These are phyloP conservation scores for Ceratocystis cacaofunesta DNA, from an alignment of 2,329 filamentous ascomycete genomes.

Conservation along the genomic window DNA sequence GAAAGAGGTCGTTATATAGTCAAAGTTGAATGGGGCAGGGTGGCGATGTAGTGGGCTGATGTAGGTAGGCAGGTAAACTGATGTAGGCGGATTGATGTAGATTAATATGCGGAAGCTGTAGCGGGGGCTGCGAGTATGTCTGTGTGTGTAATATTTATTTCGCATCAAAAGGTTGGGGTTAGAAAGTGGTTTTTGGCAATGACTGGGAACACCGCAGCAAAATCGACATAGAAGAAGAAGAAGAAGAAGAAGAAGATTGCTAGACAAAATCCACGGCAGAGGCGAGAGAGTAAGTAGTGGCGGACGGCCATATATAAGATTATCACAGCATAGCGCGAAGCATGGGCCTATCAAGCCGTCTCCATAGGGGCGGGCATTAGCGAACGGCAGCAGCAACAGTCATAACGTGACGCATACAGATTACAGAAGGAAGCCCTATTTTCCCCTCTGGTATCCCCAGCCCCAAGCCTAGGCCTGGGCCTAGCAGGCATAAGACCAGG, in stretches of 20 bases:
- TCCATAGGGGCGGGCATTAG: too few relatives aligned
- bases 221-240: background rate
- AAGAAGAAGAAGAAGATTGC: background rate
- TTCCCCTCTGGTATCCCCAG: background rate
- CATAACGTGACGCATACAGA: conserved; percentile 1
- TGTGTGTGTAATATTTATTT: too few relatives aligned
- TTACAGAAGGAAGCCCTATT: background rate
- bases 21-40: too few relatives aligned
- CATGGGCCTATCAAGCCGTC: background rate
- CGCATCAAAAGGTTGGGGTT: too few relatives aligned
- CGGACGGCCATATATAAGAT: background rate
- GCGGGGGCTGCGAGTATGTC: too few relatives aligned
- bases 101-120: too few relatives aligned
- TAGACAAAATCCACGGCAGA: background rate
- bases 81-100: too few relatives aligned
- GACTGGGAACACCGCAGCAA: too few relatives aligned
- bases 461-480: background rate
- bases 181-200: too few relatives aligned
- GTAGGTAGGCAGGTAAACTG: too few relatives aligned
- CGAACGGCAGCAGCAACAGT: background rate
- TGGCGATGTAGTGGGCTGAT: too few relatives aligned
- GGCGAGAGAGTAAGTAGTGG: background rate
- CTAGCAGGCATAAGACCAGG: background rate
- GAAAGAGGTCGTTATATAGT: background rate
- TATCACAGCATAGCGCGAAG: background rate